Conservation (phyloP, 768 basidiomycete species). For the Suillus weaverae region DNA sequence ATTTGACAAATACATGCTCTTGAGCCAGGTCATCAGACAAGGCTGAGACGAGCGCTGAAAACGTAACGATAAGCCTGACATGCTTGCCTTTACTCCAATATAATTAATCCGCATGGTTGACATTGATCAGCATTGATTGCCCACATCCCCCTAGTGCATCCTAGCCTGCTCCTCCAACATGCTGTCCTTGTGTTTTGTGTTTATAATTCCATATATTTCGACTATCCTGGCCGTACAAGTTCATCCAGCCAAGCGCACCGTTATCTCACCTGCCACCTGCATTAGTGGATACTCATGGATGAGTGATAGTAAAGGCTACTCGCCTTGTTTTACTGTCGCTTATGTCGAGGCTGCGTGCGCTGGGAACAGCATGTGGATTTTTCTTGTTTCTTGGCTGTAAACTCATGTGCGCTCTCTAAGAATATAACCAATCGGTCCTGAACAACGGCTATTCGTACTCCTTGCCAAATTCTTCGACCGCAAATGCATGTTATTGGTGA, state of each 20-base stretch:
- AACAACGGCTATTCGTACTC: slow-evolving; percentile 18
- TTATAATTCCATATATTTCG: not conserved
- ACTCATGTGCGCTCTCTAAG: slow-evolving; percentile 9
- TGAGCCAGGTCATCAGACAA: not conserved
- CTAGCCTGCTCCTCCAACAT: not conserved
- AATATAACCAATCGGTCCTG: slow-evolving; percentile 27
- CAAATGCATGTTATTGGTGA: slow-evolving; percentile 31
- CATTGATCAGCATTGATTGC: not conserved
- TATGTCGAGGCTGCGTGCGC: slow-evolving; percentile 31
- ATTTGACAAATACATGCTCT: no score
- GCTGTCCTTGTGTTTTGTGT: not conserved
- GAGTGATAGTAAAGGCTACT: slow-evolving; percentile 15
- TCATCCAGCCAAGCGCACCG: slow-evolving; percentile 14
- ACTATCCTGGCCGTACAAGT: slow-evolving; percentile 5
- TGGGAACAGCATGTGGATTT: slow-evolving; percentile 23
- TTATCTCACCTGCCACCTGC: slow-evolving; percentile 19
- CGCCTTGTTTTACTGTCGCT: slow-evolving; percentile 27
- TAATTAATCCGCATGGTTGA: not conserved
- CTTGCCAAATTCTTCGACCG: slow-evolving; percentile 23
- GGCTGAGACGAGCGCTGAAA: not conserved
- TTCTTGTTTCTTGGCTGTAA: not conserved
- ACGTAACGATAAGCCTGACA: not conserved
- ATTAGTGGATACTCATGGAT: slow-evolving; percentile 24
- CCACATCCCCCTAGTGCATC: not conserved
- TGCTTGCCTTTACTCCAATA: not conserved